Conservation (phyloP, 495 filamentous ascomycete genomes). For the Paragyromitra xinjiangensis region DNA sequence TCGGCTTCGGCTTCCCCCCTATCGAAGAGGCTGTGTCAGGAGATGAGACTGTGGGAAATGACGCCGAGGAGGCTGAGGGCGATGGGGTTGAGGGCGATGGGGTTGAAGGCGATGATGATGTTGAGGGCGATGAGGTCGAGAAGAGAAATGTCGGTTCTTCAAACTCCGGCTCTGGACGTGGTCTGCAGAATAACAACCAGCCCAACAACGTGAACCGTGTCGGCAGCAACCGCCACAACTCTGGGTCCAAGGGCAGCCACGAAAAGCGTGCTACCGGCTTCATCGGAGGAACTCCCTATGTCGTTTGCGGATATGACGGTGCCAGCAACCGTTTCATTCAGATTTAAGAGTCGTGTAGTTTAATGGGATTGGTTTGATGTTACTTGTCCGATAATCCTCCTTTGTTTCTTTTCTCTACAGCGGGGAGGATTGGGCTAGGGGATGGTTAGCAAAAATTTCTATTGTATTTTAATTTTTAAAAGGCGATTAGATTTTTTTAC, state of each 20-base stretch:
- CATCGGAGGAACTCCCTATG: not conserved
- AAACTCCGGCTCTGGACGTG: not conserved
- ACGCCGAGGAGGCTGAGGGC: not conserved
- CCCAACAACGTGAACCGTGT: constrained; percentile 48
- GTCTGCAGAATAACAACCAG: constrained; percentile 26
- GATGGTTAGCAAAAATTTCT: not conserved
- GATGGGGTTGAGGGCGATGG: not conserved
- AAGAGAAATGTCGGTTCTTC: constrained; percentile 1
- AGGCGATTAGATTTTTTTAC: not conserved
- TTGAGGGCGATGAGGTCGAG: constrained; percentile 10
- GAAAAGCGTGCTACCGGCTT: not conserved
- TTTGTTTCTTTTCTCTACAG: constrained; percentile 14
- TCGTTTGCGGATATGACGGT: constrained; percentile 18
- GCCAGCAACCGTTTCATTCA: not conserved
- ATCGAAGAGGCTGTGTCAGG: no score
- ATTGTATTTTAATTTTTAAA: constrained; percentile 27
- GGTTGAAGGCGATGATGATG: not conserved
- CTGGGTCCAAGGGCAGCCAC: not conserved
- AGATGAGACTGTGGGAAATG: no score
- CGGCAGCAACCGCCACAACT: constrained; percentile 30
- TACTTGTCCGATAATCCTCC: constrained; percentile 5
- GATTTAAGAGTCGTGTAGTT: constrained; percentile 10
- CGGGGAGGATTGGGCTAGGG: not conserved
- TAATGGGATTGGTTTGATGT: not conserved
- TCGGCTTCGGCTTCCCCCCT: constrained; percentile 13